These are phyloP conservation scores for Penicillium arizonense DNA, from an alignment of 495 filamentous ascomycete genomes.

Conservation along the genomic window DNA sequence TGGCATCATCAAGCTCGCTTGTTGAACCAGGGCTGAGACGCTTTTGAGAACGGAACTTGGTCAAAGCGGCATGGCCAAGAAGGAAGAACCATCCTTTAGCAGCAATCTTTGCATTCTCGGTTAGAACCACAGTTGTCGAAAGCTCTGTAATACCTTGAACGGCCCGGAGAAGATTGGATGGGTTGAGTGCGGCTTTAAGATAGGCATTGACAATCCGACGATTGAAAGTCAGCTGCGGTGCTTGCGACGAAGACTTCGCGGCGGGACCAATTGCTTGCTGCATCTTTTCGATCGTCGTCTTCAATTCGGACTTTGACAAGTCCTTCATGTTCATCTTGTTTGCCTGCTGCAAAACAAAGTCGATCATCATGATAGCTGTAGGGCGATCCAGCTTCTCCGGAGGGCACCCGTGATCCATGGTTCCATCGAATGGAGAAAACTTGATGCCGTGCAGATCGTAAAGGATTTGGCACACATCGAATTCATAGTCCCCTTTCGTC, in stretches of 20 bases:
- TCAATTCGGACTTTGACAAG: conserved; percentile 83
- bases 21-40: conserved; percentile 72
- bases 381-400: conserved; percentile 71
- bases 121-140: conserved; percentile 48
- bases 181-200: conserved; percentile 77
- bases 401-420: conserved; percentile 73
- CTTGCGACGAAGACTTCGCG: conserved; percentile 63
- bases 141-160: conserved; percentile 72
- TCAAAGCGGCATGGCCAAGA: conserved; percentile 81
- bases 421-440: conserved; percentile 64
- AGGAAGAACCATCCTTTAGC: conserved; percentile 91
- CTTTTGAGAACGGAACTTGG: conserved; percentile 84
- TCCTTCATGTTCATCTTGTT: conserved; percentile 87
- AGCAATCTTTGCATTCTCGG: conserved; percentile 59
- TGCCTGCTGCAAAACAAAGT: conserved; percentile 77
- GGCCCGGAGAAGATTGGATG: conserved; percentile 73
- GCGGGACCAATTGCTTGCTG: conserved; percentile 65
- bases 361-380: conserved; percentile 74
- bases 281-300: conserved; percentile 84
- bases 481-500: conserved; percentile 66
- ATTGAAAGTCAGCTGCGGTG: conserved; percentile 70
- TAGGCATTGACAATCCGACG: conserved; percentile 71
- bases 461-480: conserved; percentile 82
- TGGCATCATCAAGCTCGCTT: conserved; percentile 82
- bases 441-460: conserved; percentile 85